Evolutionary conservation across 257 asterid species (phyloP), one percentile per base, ranked within the genome.

Genomic region (Nicotiana attenuata): DNA sequence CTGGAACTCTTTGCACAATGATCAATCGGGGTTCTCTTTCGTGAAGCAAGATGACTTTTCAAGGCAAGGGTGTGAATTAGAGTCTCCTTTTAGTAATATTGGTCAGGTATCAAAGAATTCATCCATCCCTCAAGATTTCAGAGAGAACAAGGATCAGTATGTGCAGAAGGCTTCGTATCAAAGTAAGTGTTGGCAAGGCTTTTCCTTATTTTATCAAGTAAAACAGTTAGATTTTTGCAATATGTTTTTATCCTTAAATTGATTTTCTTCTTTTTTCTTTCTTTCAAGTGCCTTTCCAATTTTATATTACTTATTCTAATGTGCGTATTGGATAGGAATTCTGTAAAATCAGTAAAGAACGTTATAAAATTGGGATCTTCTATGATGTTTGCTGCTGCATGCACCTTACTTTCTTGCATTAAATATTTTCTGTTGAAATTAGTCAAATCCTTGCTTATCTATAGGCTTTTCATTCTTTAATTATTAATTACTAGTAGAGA

Each of bases 1-100:
- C 29, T 89, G 98, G 97, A 90, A 92, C 87, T 87, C 95, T 22
- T 77, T 83, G 75, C 87, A 89, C 68, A 86, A 91, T 84, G 93
- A 90, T 53, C 93, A 90, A 69, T 84, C 96, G 68, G 93, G 93
- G 63, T 86, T 88, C 85, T 87, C 96, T 22, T 89, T 82, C 82
- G 82, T 83, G 77, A 90, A 87, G 68, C 94, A 86, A 63, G 93
- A 91, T 65, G 90, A 86, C 84, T 91, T 88, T 76, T 76, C 85
- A 31, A 86, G 89, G 88, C 97, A 92, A 82, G 71, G 88, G 78
- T 84, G 89, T 83, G 92, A 78, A n/a, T 83, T 81, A 29, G 85
- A 83, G 77, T 80, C 85, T 76, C 77, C 85, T 68, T 73, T 78
- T 55, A 50, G 76, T 75, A 83, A 81, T 61, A 78, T 81, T 64